Base-by-base conservation (phyloP, 148 eudicot genomes). In the Talinum fruticosum region DNA sequence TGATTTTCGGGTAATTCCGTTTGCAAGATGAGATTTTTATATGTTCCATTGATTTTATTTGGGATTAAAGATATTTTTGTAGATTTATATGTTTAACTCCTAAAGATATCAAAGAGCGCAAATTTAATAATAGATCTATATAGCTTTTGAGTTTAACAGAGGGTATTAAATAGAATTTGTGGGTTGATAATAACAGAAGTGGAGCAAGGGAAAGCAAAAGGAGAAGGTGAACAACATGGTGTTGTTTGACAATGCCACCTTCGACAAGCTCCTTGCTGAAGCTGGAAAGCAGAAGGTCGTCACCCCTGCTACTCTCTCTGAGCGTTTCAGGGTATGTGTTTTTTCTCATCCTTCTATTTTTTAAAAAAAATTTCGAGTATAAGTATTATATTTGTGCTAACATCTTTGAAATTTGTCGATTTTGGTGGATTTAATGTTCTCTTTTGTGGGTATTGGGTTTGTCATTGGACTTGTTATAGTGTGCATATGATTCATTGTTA, bases 131-230 rank as follows among this genome's bases (percentile, higher is more conserved):
- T n/a, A 57, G 64, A 57, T 57, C 64, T 57, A 28, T n/a, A 57
- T 16, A 51, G 47, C 47, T 10, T 41, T 41, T 41, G 57, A 5
- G n/a, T 3, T 23, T 57, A 29, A 68, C 30, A 15, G 34, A 21
- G 33, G 24, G 69, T 51, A 2, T 54, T 66, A 1, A 59, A 23
- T 23, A 1, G 6, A 8, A 14, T 41, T 41, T 41, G 47, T 53
- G 6, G 24, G 8, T 41, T 21, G 8, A 45, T 44, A 68, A 51
- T 76, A 80, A 76, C 91, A 94, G 94, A 94, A 94, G 90, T 90
- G 97, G 97, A 91, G 98, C 87, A 94, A 94, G 89, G 98, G 98
- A 84, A 94, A 94, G 93, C 97, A 94, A 85, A 94, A 92, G 95
- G 98, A 94, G 76, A 94, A 94, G 97, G 98, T 94, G 82, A 94